Conservation (phyloP, 352 stramenopile species). For the Pythium periplocum region DNA sequence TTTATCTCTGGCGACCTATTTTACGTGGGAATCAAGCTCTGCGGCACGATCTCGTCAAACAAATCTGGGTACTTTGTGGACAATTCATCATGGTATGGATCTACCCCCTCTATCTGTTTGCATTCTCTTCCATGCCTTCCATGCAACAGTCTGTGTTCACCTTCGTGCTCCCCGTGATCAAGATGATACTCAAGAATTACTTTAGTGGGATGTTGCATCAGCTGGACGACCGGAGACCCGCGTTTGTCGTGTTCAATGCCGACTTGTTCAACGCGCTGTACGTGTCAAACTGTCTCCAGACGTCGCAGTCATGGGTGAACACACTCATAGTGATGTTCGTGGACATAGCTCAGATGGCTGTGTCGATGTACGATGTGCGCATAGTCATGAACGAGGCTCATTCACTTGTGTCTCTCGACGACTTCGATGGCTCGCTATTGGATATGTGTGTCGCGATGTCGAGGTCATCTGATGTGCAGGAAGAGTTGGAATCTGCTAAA, state of each 20-base stretch:
- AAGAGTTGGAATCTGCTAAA: too few species aligned
- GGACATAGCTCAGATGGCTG: neutral
- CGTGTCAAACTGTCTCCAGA: neutral
- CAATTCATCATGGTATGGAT: conserved; percentile 1
- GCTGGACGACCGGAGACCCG: neutral
- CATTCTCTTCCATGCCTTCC: neutral
- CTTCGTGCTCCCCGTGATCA: conserved; percentile 1
- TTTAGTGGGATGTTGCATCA: neutral
- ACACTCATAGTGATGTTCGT: neutral
- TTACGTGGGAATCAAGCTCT: too few species aligned
- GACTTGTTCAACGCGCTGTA: conserved; percentile 1
- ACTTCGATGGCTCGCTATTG: too few species aligned
- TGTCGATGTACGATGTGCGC: too few species aligned
- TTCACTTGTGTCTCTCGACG: too few species aligned
- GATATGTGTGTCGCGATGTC: too few species aligned
- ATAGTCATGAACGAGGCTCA: too few species aligned
- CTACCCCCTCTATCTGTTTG: neutral
- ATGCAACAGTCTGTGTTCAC: neutral
- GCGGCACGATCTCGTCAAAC: too few species aligned
- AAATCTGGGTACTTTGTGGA: neutral
- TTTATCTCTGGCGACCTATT: too few species aligned
- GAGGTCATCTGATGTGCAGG: too few species aligned
- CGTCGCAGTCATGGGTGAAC: neutral
- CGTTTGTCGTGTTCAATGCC: conserved; percentile 2
- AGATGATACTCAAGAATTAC: conserved; percentile 1